Percentiles rank a stretch among this genome's conserved stretches.
Conservation (phyloP, 495 filamentous ascomycete genomes). For the Neurospora sublineolata region DNA sequence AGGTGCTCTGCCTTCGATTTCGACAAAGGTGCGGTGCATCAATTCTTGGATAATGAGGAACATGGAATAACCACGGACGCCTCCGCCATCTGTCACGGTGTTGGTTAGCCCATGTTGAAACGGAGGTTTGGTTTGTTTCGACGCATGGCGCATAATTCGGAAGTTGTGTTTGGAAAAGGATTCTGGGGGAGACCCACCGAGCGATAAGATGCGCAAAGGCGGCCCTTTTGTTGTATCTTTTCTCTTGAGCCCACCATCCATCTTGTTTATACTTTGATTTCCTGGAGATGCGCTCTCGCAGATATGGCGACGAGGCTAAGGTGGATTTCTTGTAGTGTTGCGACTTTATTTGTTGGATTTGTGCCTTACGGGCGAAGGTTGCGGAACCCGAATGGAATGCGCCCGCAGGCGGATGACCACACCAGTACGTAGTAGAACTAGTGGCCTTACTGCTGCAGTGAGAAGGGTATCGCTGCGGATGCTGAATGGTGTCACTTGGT, state of each 20-base stretch:
- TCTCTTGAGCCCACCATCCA: slow-evolving; percentile 36
- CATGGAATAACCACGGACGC: slow-evolving; percentile 94
- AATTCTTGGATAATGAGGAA: slow-evolving; percentile 90
- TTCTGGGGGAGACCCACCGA: slow-evolving; percentile 49
- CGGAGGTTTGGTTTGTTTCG: not conserved
- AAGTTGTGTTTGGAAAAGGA: not conserved
- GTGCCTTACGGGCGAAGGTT: not conserved
- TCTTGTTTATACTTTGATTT: not conserved
- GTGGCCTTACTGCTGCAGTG: not conserved
- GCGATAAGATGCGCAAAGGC: slow-evolving; percentile 78
- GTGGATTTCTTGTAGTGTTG: not conserved
- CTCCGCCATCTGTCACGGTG: slow-evolving; percentile 66
- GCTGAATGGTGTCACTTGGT: not conserved
- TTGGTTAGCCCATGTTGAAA: slow-evolving; percentile 5
- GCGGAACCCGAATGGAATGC: not conserved
- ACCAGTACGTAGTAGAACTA: not conserved
- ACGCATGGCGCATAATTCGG: not conserved
- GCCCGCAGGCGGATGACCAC: not conserved
- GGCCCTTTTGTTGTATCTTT: slow-evolving; percentile 94
- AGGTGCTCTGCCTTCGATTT: slow-evolving; percentile 71
- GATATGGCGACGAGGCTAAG: not conserved
- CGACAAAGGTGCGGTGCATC: slow-evolving; percentile 87
- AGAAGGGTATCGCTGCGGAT: not conserved
- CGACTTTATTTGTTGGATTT: not conserved
- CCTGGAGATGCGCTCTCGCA: not conserved